A percentile compares a stretch with the other conserved stretches of the same genome.
Conservation (phyloP, 306 rosid genomes). For the Mimosa bimucronata region DNA sequence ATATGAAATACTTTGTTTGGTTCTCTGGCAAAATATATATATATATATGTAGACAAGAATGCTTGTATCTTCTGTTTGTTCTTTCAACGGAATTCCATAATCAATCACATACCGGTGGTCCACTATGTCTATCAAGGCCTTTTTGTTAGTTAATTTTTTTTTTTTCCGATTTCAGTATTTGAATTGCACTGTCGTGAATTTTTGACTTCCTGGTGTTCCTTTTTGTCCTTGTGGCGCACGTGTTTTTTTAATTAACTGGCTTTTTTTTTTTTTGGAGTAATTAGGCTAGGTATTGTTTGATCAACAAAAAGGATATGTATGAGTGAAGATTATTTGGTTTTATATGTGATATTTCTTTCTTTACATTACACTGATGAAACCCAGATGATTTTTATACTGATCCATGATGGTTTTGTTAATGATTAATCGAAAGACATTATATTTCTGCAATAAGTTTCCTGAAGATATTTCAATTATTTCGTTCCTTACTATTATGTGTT, state of each 20-base stretch:
- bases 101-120: background rate
- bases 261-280: background rate
- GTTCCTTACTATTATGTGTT: too few species aligned
- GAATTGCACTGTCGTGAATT: background rate
- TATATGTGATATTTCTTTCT: background rate
- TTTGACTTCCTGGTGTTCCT: background rate
- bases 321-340: background rate
- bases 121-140: background rate
- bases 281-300: background rate
- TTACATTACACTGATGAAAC: background rate
- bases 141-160: too few species aligned
- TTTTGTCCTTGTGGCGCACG: background rate
- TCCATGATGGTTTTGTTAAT: background rate
- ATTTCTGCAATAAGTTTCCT: background rate
- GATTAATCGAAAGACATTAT: background rate
- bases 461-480: background rate
- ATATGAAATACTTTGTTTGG: background rate
- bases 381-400: background rate
- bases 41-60: background rate
- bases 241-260: background rate
- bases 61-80: background rate
- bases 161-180: background rate
- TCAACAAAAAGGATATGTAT: background rate
- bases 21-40: background rate
- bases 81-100: background rate